Evolutionary conservation across 306 rosid species (phyloP), one percentile per base, ranked within the genome.

Genomic region (Malus orientalis): DNA sequence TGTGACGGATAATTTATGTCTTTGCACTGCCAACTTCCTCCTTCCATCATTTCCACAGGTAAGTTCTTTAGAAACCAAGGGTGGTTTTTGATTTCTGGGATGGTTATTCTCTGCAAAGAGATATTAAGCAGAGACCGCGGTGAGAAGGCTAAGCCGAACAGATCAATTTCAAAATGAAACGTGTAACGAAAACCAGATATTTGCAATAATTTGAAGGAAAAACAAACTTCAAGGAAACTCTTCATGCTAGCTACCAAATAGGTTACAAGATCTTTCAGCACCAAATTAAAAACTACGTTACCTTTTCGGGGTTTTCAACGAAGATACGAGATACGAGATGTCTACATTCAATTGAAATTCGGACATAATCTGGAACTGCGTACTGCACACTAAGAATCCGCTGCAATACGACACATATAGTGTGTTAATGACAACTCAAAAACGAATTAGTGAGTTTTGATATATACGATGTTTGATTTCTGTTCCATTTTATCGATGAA

Each of bases 41-140:
- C 93, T 79, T 93, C 96, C 86, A 23, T 78, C 30, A 91, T 47
- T 73, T 93, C 98, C 44, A 82, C 36, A 0, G 98, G 93, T 81
- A 93, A 83, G 81, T 91, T 93, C 77, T 16, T 87, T 76, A 88
- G 59, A 84, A 93, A 93, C 98, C 96, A 93, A 22, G 91, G 87
- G 82, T 93, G 96, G 64, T 36, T 81, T 71, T 78, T 93, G 0
- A 93, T 89, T 77, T 87, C 94, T n/a, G 89, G 82, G 29, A 93
- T 86, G 15, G 91, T 87, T 77, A 93, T 86, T 83, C 96, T 91
- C 98, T 93, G 94, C 85, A 49, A 27, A 25, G 55, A 67, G 38
- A 70, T 61, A 64, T 14, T 58, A 33, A 54, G 67, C 19, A 78
- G 40, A 70, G 36, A 67, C 29, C 45, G 5, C 67, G 30, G 72